Conservation (phyloP, 345 rosid genomes). For the Gossypium stocksii region DNA sequence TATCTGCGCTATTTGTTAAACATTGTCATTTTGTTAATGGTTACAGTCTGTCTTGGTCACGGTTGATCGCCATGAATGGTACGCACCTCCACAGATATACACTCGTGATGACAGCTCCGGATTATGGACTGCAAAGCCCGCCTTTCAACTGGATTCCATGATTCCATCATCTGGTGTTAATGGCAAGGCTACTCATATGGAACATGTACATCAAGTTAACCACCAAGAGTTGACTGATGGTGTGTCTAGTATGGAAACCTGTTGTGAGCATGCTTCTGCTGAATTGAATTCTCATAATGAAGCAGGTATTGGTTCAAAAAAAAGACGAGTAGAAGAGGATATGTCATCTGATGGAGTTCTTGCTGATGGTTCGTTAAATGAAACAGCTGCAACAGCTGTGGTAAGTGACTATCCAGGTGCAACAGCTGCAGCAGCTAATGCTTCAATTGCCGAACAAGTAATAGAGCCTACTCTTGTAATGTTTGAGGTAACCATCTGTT, state of each 20-base stretch:
- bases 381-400: conserved; percentile 37
- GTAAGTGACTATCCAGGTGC: conserved; percentile 44
- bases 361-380: conserved; percentile 40
- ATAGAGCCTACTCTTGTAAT: conserved; percentile 93
- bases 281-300: conserved; percentile 42
- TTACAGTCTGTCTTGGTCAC: conserved; percentile 86
- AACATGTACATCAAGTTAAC: conserved; percentile 42
- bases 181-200: conserved; percentile 41
- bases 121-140: conserved; percentile 73
- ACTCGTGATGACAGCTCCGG: conserved; percentile 88
- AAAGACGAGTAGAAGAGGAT: conserved; percentile 56
- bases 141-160: conserved; percentile 37
- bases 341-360: conserved; percentile 37
- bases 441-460: conserved; percentile 75
- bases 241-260: conserved; percentile 48
- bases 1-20: neutral
- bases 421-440: conserved; percentile 47
- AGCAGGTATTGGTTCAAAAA: conserved; percentile 52
- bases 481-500: conserved; percentile 67
- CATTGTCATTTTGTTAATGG: conserved; percentile 15
- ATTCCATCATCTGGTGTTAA: conserved; percentile 31
- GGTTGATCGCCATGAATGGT: conserved; percentile 96
- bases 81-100: conserved; percentile 82
- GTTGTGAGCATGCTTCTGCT: conserved; percentile 42
- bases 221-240: conserved; percentile 49